These are phyloP conservation scores for Calonectria ilicicola DNA, from an alignment of 2,329 filamentous ascomycete species.

Conservation along the genomic window DNA sequence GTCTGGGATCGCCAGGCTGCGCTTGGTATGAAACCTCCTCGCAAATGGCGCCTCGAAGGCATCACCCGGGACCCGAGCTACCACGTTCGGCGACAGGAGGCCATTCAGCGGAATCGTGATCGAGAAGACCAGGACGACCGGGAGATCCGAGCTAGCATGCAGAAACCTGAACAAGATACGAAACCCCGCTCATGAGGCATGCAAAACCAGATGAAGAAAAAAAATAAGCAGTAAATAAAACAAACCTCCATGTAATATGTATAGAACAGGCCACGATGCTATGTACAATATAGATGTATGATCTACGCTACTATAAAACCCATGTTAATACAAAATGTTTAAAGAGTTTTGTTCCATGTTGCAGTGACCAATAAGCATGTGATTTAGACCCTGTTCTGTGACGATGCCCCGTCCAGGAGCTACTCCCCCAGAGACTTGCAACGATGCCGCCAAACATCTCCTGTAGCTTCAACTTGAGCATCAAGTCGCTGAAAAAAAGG, in stretches of 20 bases:
- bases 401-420: background rate
- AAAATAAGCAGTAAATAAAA: too few relatives aligned
- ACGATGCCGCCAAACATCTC: background rate
- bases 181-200: conserved; percentile 1
- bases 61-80: conserved; percentile 58
- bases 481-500: too few relatives aligned
- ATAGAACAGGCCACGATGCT: conserved; percentile 3
- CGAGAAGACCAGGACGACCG: conserved; percentile 45
- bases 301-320: conserved; percentile 5
- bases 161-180: background rate
- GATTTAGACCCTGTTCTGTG: background rate
- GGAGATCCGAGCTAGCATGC: conserved; percentile 24
- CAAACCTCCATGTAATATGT: conserved; percentile 8
- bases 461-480: background rate
- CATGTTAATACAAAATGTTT: background rate
- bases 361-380: background rate
- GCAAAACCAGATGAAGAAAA: background rate
- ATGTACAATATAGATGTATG: conserved; percentile 23
- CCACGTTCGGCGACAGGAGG: conserved; percentile 49
- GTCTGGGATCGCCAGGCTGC: conserved; percentile 72
- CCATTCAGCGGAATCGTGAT: conserved; percentile 43
- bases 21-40: conserved; percentile 71
- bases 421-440: background rate
- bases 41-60: conserved; percentile 69
- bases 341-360: background rate